A percentile compares a stretch with the other conserved stretches of the same genome.
phyloP scores from a whole-genome alignment of 805 yeast species.

The Nematodospora valgi region DNA sequence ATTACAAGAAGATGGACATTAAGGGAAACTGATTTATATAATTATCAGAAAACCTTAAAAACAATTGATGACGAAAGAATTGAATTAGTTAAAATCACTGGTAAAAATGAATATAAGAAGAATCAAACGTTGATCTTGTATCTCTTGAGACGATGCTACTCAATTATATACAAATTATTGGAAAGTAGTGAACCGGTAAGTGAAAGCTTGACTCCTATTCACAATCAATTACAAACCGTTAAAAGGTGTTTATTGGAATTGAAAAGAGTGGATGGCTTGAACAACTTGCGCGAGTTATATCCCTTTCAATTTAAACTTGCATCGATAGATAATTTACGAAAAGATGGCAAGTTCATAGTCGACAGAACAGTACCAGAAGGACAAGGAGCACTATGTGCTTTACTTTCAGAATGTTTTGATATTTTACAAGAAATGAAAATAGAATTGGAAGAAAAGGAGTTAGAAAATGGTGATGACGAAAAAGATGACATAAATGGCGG shows the following conservation, averaged over 20 bases:
- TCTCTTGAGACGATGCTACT: conserved; percentile 84
- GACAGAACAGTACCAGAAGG: conserved; percentile 95
- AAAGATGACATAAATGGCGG: conserved; percentile 10
- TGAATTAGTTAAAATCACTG: background rate
- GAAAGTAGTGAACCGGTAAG: conserved; percentile 94
- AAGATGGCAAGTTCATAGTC: conserved; percentile 88
- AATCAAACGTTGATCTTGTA: conserved; percentile 57
- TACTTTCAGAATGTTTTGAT: conserved; percentile 92
- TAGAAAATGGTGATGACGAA: conserved; percentile 17
- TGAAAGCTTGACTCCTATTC: conserved; percentile 89
- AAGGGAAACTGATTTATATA: conserved; percentile 90
- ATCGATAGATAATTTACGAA: conserved; percentile 78
- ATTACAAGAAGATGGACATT: conserved; percentile 97
- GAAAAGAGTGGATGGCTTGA: conserved; percentile 88
- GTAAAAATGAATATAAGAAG: conserved; percentile 20
- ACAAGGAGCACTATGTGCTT: conserved; percentile 90
- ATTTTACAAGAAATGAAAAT: conserved; percentile 86
- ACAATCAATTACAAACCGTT: conserved; percentile 89
- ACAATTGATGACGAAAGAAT: conserved; percentile 71
- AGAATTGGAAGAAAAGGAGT: conserved; percentile 68
- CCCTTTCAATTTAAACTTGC: conserved; percentile 96
- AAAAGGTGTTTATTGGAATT: conserved; percentile 86
- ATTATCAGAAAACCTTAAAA: conserved; percentile 71
- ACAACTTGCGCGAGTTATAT: conserved; percentile 82
- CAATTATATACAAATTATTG: conserved; percentile 80